Percentiles rank a stretch among this genome's conserved stretches.
phyloP scores from a whole-genome alignment of 2,329 filamentous ascomycete genomes.

The Nigrograna mackinnonii region DNA sequence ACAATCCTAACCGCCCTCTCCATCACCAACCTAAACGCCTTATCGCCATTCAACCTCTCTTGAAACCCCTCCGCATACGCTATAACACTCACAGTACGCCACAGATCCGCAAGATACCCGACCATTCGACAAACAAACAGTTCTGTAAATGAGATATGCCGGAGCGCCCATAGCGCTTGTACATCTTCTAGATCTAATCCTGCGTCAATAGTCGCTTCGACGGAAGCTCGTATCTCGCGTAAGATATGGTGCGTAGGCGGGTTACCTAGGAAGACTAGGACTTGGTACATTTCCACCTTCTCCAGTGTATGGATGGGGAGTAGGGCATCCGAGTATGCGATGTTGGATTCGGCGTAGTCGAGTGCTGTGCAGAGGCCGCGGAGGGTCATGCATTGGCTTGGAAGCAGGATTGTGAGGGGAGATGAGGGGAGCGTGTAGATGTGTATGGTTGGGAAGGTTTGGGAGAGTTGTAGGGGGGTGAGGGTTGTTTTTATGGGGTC shows the following conservation, averaged over 20 bases:
- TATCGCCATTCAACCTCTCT: neutral
- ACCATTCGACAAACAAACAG: conserved; percentile 9
- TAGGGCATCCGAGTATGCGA: neutral
- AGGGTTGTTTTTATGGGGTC: conserved; percentile 10
- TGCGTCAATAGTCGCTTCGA: conserved; percentile 1
- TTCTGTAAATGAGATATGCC: neutral
- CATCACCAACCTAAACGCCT: conserved; percentile 1
- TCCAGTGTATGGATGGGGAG: neutral
- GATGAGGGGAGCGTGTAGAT: conserved; percentile 9
- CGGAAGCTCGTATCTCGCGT: conserved; percentile 7
- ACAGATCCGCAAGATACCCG: conserved; percentile 2
- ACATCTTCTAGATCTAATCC: neutral
- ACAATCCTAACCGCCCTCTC: neutral
- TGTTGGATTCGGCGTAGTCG: conserved; percentile 9
- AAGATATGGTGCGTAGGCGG: neutral
- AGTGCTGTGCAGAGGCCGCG: conserved; percentile 9
- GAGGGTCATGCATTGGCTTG: conserved; percentile 9
- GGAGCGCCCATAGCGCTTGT: neutral
- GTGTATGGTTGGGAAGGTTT: conserved; percentile 11
- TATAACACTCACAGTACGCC: too few relatives aligned
- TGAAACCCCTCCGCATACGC: neutral
- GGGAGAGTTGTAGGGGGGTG: conserved; percentile 4
- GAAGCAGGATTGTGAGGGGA: conserved; percentile 10
- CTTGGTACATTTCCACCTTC: neutral
- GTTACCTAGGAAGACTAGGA: neutral